phyloP scores from a whole-genome alignment of 176 grass and related monocot genomes.

The Musa troglodytarum region DNA sequence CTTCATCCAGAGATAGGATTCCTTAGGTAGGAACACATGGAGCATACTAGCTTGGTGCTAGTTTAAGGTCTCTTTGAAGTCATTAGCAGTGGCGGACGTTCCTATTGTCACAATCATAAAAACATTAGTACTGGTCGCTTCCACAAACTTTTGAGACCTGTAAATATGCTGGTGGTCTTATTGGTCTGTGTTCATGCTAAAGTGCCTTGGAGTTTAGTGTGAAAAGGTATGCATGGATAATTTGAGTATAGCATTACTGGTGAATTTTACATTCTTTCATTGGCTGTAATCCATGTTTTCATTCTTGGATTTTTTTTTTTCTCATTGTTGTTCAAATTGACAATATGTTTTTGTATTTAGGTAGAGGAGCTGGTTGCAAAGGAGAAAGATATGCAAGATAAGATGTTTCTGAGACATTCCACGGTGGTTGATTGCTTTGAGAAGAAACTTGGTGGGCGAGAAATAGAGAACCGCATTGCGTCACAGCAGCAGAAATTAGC shows the following conservation, averaged over 20 bases:
- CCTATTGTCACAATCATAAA: too few relatives aligned
- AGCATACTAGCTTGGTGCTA: too few relatives aligned
- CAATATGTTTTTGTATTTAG: slow-evolving; percentile 21
- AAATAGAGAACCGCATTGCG: slow-evolving; percentile 70
- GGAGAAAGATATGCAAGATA: slow-evolving; percentile 94
- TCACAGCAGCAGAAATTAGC: slow-evolving; percentile 73
- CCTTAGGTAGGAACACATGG: too few relatives aligned
- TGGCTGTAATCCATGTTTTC: neutral
- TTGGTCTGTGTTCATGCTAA: too few relatives aligned
- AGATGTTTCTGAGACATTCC: slow-evolving; percentile 75
- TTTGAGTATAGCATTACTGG: neutral
- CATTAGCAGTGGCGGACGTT: too few relatives aligned
- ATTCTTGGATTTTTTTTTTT: neutral
- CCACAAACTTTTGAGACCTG: too few relatives aligned
- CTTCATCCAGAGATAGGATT: too few relatives aligned
- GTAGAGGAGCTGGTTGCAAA: slow-evolving; percentile 63
- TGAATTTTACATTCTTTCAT: too few relatives aligned
- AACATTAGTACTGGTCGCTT: too few relatives aligned
- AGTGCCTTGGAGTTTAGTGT: neutral
- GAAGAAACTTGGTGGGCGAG: slow-evolving; percentile 83
- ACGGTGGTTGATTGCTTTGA: slow-evolving; percentile 85
- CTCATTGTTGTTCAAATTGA: neutral
- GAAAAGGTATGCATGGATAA: neutral
- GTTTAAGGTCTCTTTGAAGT: too few relatives aligned
- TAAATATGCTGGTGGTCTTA: too few relatives aligned